Conservation (phyloP, 352 stramenopile genomes). For the Globisporangium apiculatum region DNA sequence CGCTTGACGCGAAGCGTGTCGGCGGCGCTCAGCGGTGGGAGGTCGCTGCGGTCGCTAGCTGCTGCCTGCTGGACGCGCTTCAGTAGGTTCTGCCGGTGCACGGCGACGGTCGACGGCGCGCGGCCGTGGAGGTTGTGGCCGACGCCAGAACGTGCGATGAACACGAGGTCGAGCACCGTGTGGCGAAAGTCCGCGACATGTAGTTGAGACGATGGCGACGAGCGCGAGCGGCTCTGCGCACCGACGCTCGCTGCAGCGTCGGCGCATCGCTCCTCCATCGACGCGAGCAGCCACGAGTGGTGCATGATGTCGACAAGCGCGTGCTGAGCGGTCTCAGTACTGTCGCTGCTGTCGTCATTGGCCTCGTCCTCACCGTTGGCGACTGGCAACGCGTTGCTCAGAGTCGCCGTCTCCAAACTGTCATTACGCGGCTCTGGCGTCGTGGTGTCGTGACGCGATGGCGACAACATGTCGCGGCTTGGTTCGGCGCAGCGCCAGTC, state of each 20-base stretch:
- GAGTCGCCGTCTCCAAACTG: neutral
- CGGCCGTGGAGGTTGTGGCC: constrained; percentile 44
- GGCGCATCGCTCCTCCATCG: constrained; percentile 52
- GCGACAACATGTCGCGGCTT: neutral
- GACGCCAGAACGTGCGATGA: constrained; percentile 47
- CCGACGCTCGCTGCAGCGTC: constrained; percentile 26
- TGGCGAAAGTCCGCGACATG: constrained; percentile 41
- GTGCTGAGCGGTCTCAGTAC: constrained; percentile 4
- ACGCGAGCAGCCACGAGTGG: constrained; percentile 61
- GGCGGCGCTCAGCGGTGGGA: constrained; percentile 11
- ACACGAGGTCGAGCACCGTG: constrained; percentile 60
- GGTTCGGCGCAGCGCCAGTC: constrained; percentile 5
- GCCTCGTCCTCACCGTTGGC: constrained; percentile 1
- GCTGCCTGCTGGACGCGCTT: constrained; percentile 19
- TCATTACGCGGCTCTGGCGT: too few relatives aligned
- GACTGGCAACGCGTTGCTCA: neutral
- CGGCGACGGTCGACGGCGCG: constrained; percentile 25
- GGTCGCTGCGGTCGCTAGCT: neutral
- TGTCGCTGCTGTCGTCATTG: neutral
- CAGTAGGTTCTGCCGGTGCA: constrained; percentile 40
- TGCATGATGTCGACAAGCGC: constrained; percentile 75
- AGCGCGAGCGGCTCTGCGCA: constrained; percentile 10
- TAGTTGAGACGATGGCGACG: constrained; percentile 8
- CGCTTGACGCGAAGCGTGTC: constrained; percentile 30
- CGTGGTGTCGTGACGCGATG: too few relatives aligned